Base-by-base conservation (phyloP, 805 yeast species). In the Hanseniaspora meyeri region DNA sequence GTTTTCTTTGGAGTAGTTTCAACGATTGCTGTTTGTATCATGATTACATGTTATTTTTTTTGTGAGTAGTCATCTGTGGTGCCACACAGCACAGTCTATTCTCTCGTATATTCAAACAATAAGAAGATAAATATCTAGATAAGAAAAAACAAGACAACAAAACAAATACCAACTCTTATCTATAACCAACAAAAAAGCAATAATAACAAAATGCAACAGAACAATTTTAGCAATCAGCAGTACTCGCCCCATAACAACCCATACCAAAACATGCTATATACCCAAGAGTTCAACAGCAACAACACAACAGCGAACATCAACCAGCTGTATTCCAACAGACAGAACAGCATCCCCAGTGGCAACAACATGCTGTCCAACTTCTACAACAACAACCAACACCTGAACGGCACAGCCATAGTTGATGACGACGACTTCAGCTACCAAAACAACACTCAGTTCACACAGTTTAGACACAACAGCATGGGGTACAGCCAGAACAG, bases 361-460 rank as follows among this genome's bases (percentile, higher is more conserved):
- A 19, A 20, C 29, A 32, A 19, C 49, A 34, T 46, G 49, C n/a
- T 46, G 17, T 17, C 27, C 9, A 46, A 46, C 17, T 46, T 32
- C 14, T 46, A 46, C 24, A 45, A 45, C 24, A 45, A 45, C 43
- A 11, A 45, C 14, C 49, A 45, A 31, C 57, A 53, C 3, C 37
- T 53, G 34, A 46, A 31, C 17, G 57, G 57, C 4, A 53, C 57
- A 11, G 57, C 57, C 19, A 53, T 53, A 36, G 16, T 46, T 37
- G 57, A 53, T 32, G 57, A 47, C 4, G 52, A 54, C 20, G 52
- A 54, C 17, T 54, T 16, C 43, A 43, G 36, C 19, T 27, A 31
- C 11, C 36, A 42, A 19, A 43, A 42, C 31, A 43, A 20, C 29
- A 46, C 19, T 10, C 49, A 46, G 10, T 46, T 34, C 12, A 19